Base-by-base conservation (phyloP, 768 basidiomycete species). In the Russula griseocarnosa region DNA sequence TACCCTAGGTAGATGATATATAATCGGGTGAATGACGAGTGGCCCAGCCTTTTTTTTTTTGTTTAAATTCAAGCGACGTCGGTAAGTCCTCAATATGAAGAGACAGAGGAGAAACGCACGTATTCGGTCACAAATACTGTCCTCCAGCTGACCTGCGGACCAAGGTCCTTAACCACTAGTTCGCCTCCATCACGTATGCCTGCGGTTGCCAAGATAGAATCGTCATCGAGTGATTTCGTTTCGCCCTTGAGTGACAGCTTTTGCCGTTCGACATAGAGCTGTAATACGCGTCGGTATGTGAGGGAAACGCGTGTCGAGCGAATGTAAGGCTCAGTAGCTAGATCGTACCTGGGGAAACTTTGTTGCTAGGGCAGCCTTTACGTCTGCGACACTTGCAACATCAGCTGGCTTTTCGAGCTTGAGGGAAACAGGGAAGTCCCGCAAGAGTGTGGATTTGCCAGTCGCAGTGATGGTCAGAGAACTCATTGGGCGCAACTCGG, bases 51-150 rank as follows among this genome's bases (percentile, higher is more conserved):
- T 42, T 46, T 20, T 18, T 44, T 20, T 20, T 44, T 3, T 44
- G n/a, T n/a, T 26, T 34, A 13, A 47, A 16, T 40, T 40, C 34
- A 13, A 49, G n/a, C 20, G 24, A n/a, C 5, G 49, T 26, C 16
- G 5, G 13, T 13, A 3, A 13, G 24, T 13, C 28, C 49, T 26
- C 49, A 28, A 50, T 14, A 49, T 11, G 49, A 42, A 30, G 20
- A 7, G n/a, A 26, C 14, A 34, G 34, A 10, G 24, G 30, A 40
- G 11, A 32, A 0, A 76, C 94, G 71, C 76, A 95, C 95, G 71
- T 98, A 99, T 95, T 99, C 97, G 56, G 90, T 78, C 55, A 98
- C 72, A 74, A 93, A 98, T 20, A 98, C 92, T 0, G 88, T 90
- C 70, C 80, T 82, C 91, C 95, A 98, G 70, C 84, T 82, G 51